phyloP scores from a whole-genome alignment of 2,329 filamentous ascomycete genomes.

The Cephalotrichum gorgonifer region DNA sequence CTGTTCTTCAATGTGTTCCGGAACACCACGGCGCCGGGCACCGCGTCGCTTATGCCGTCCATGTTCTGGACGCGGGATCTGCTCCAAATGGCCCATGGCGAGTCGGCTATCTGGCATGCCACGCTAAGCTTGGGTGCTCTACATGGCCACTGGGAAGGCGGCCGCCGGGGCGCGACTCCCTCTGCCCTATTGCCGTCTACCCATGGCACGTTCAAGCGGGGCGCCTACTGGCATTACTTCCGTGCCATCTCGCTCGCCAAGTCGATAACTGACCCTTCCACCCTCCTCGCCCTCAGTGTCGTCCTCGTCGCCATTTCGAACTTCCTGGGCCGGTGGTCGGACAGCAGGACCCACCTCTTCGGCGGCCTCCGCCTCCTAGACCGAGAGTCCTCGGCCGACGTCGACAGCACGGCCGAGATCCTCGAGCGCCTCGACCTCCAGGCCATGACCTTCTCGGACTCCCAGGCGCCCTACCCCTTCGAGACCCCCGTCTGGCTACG shows the following conservation, averaged over 20 bases:
- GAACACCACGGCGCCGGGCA: background rate
- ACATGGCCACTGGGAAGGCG: slow-evolving; percentile 10
- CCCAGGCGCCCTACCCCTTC: slow-evolving; percentile 18
- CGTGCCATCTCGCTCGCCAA: slow-evolving; percentile 16
- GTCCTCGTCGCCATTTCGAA: slow-evolving; percentile 20
- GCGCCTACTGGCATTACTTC: slow-evolving; percentile 17
- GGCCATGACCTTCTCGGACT: slow-evolving; percentile 22
- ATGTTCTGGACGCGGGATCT: background rate
- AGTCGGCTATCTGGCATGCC: slow-evolving; percentile 13
- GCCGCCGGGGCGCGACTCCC: slow-evolving; percentile 6
- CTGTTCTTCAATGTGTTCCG: background rate
- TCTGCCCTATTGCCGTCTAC: slow-evolving; percentile 2
- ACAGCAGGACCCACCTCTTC: slow-evolving; percentile 19
- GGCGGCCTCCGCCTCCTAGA: slow-evolving; percentile 17
- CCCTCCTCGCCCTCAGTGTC: slow-evolving; percentile 19
- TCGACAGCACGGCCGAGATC: slow-evolving; percentile 10
- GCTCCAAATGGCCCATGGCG: background rate
- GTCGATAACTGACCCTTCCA: slow-evolving; percentile 14
- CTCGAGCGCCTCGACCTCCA: slow-evolving; percentile 21
- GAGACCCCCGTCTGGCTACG: slow-evolving; percentile 5
- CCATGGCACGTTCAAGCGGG: background rate
- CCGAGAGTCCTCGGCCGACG: slow-evolving; percentile 5
- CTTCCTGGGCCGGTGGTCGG: slow-evolving; percentile 18
- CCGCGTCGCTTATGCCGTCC: background rate
- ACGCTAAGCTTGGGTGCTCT: slow-evolving; percentile 23